phyloP scores from a whole-genome alignment of 2,329 filamentous ascomycete genomes.

The Didymella keratinophila region DNA sequence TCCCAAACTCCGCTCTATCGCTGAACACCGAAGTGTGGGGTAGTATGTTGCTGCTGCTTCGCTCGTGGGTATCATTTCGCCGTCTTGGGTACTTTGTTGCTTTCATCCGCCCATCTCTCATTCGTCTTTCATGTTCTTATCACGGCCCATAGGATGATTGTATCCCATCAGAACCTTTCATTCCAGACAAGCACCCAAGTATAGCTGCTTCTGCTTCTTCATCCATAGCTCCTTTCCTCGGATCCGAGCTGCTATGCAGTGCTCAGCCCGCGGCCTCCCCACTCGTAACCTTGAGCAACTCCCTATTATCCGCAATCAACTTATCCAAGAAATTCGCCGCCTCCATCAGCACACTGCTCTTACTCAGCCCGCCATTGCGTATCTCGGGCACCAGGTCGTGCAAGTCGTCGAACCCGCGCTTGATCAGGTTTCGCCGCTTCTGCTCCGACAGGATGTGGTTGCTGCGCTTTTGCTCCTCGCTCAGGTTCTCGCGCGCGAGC shows the following conservation, averaged over 20 bases:
- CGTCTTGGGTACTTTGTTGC: not conserved
- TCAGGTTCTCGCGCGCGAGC: slow-evolving; percentile 64
- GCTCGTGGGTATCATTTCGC: slow-evolving; percentile 19
- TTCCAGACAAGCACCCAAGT: too few relatives aligned
- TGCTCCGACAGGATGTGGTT: slow-evolving; percentile 91
- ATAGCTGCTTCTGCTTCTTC: not conserved
- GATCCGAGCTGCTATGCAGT: too few relatives aligned
- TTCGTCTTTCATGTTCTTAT: too few relatives aligned
- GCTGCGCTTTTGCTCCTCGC: slow-evolving; percentile 80
- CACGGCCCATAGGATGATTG: too few relatives aligned
- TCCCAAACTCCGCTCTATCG: slow-evolving; percentile 11
- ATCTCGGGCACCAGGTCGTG: slow-evolving; percentile 78
- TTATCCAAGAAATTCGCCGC: slow-evolving; percentile 81
- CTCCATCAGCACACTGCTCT: slow-evolving; percentile 79
- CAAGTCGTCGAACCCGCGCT: slow-evolving; percentile 83
- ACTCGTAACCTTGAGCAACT: slow-evolving; percentile 18
- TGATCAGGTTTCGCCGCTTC: slow-evolving; percentile 82
- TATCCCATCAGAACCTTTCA: too few relatives aligned
- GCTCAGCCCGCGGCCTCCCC: not conserved
- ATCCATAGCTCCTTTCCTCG: not conserved
- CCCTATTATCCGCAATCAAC: slow-evolving; percentile 70
- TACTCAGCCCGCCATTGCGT: slow-evolving; percentile 78
- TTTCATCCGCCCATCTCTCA: not conserved
- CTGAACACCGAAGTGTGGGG: not conserved
- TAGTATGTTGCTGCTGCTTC: not conserved